These are phyloP conservation scores for Arthrobotrys sphaeroides DNA, from an alignment of 2,329 filamentous ascomycete species.

Conservation along the genomic window DNA sequence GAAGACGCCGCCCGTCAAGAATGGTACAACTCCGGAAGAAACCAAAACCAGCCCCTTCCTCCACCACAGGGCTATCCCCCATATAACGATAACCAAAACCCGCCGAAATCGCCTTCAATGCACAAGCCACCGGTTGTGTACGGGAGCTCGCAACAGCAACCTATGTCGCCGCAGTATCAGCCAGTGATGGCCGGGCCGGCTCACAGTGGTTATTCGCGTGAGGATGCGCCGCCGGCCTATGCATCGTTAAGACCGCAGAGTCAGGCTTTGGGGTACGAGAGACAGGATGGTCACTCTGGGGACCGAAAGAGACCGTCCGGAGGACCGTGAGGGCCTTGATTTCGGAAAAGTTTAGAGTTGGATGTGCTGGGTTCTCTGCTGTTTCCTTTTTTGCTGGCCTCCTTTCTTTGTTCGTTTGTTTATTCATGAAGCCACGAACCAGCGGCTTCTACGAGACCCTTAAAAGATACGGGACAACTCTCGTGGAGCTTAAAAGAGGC, in stretches of 20 bases:
- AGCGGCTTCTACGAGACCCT: not conserved
- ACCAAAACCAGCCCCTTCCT: conserved; percentile 12
- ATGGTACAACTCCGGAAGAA: conserved; percentile 41
- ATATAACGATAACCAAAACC: conserved; percentile 1
- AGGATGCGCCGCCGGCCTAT: conserved; percentile 40
- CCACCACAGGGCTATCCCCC: not conserved
- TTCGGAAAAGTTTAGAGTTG: not conserved
- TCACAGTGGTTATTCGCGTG: not conserved
- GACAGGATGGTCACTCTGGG: conserved; percentile 6
- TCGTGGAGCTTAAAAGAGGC: too few species aligned
- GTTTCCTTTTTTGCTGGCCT: too few species aligned
- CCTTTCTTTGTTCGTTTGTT: not conserved
- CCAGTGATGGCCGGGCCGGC: conserved; percentile 1
- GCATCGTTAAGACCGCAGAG: conserved; percentile 26
- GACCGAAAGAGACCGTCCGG: not conserved
- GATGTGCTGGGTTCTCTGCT: not conserved
- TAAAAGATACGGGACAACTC: too few species aligned
- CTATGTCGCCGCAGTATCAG: not conserved
- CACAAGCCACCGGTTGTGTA: conserved; percentile 19
- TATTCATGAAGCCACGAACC: not conserved
- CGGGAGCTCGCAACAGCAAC: conserved; percentile 5
- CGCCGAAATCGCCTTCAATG: conserved; percentile 17
- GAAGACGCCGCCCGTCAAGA: conserved; percentile 33
- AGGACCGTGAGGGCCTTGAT: not conserved
- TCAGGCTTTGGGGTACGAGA: conserved; percentile 21